These are phyloP conservation scores for Psilocybe sp. DNA, from an alignment of 768 basidiomycete species.

Conservation along the genomic window DNA sequence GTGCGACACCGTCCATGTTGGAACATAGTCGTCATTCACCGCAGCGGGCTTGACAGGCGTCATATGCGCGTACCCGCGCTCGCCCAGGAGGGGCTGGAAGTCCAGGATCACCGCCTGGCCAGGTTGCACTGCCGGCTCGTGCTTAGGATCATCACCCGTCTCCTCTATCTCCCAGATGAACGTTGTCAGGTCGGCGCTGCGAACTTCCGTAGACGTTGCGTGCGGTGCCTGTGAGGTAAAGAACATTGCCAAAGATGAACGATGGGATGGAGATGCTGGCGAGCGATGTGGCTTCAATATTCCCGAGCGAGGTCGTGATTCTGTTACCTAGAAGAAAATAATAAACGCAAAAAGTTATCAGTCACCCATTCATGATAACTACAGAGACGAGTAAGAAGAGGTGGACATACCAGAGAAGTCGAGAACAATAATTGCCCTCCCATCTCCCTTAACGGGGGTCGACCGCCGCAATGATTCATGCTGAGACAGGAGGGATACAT, in stretches of 20 bases:
- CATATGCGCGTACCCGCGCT: conserved; percentile 49
- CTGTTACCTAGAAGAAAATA: conserved; percentile 68
- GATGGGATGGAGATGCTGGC: conserved; percentile 57
- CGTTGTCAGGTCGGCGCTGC: conserved; percentile 48
- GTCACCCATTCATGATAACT: no score
- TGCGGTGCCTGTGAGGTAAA: conserved; percentile 63
- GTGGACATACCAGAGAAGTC: conserved; percentile 53
- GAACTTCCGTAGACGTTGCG: conserved; percentile 37
- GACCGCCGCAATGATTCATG: conserved; percentile 64
- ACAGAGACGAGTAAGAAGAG: neutral
- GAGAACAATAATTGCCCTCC: conserved; percentile 53
- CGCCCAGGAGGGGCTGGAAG: conserved; percentile 48
- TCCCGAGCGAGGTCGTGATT: conserved; percentile 61
- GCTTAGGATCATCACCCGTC: neutral
- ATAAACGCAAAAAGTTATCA: no score
- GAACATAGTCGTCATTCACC: conserved; percentile 59
- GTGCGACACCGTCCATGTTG: conserved; percentile 63
- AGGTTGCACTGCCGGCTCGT: conserved; percentile 28
- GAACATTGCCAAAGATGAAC: conserved; percentile 50
- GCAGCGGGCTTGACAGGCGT: conserved; percentile 38
- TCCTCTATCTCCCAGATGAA: conserved; percentile 44
- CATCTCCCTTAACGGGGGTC: conserved; percentile 55
- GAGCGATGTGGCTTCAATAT: conserved; percentile 53
- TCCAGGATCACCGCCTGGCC: conserved; percentile 60
- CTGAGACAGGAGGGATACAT: conserved; percentile 56